Base-by-base conservation (phyloP, 176 grass and related monocot species). In the Raddia guianensis region DNA sequence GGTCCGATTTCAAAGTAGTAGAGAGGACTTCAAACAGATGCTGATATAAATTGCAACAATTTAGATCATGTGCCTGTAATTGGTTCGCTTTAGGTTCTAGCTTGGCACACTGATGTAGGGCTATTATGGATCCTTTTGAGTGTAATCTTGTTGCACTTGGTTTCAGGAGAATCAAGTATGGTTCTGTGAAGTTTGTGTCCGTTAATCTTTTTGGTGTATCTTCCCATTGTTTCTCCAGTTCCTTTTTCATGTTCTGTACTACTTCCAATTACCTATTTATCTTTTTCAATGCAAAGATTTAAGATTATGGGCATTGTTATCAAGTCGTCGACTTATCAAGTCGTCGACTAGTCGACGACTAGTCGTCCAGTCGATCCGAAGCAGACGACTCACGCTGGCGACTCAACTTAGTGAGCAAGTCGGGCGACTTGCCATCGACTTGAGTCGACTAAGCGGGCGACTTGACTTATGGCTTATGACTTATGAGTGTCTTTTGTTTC, bases 111-210 rank as follows among this genome's bases (percentile, higher is more conserved):
- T 46, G 63, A 63, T 40, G 19, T 52, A 5, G 56, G 32, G 42
- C 44, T 45, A 47, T 44, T 19, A 15, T 44, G 55, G 20, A 79
- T 35, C 19, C 19, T 57, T 67, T 19, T 15, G 51, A 37, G 81
- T 61, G 63, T 60, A 77, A 51, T 69, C 15, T 59, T 57, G 44
- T 47, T 69, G 18, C 56, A 42, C 37, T n/a, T 49, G 8, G 45
- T 83, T 67, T 63, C 70, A 61, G 9, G 62, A 43, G 40, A 61
- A 85, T 70, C 65, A 70, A 70, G 34, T 51, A 37, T 63, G n/a
- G 8, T 61, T 51, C 9, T 51, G 63, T 68, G 54, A 66, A 73
- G 3, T 21, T 40, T 63, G 67, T 71, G 35, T 15, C 10, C 35
- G 49, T 48, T 9, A 73, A 73, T 16, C 68, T 13, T 86, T 86